Evolutionary conservation across 1,284 basidiomycete genomes (phyloP), one percentile per base, ranked within the genome.

Genomic region (Cryptococcus depauperatus): DNA sequence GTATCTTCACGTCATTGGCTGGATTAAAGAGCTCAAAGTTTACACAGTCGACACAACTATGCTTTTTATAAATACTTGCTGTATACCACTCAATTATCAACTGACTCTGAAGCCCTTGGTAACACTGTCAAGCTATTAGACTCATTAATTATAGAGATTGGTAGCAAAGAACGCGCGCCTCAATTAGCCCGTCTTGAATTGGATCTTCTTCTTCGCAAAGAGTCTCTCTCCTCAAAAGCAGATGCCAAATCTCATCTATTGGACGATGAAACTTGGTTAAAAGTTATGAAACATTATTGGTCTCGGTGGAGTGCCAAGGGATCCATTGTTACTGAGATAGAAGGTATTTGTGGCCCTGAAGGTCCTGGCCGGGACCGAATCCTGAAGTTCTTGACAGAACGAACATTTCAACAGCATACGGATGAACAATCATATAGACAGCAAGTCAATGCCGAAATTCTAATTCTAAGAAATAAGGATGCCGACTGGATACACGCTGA

Each of bases 1-100:
- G 60, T 55, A 4, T 18, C n/a, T n/a, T n/a, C n/a, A n/a, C n/a
- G n/a, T n/a, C 16, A n/a, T 23, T 3, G 29, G n/a, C 29, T 30
- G 6, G 13, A 34, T 18, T 40, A 41, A 21, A 43, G 28, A 22
- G 19, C 40, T 22, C 38, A 16, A 9, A 9, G 30, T 16, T 18
- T 10, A 18, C 35, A 14, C 32, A 61, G 61, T 2, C 51, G 55
- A 48, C 43, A 57, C 33, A 69, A 69, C 51, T 69, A 66, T 44
- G 58, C 58, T 4, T 65, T 55, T 43, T 65, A 68, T 49, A 44
- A 51, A 18, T 55, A 67, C 43, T 43, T 62, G 4, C 13, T 66
- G 8, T 13, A 50, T 1, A 27, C 39, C 5, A 41, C 44, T 25
- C 38, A 28, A 27, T 7, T 10, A 5, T 8, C 34, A 14, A 14